Base-by-base conservation (phyloP, 306 rosid genomes). In the Hylodesmum podocarpum region DNA sequence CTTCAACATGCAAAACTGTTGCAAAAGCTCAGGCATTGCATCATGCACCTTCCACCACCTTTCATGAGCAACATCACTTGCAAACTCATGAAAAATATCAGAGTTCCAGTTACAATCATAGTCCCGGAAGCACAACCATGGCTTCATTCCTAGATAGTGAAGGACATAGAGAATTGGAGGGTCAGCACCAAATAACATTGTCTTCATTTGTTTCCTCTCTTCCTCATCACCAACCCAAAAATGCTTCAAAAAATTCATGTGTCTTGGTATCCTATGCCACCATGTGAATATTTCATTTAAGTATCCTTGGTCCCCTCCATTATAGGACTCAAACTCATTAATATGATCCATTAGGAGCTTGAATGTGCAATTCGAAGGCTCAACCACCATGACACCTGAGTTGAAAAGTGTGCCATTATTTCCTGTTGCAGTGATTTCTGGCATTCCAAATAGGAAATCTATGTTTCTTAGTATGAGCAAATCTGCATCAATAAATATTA, bases 161-260 rank as follows among this genome's bases (percentile, higher is more conserved):
- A 89, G 89, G n/a, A 89, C 96, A 24, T 87, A 86, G 2, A 87
- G 84, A 39, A 84, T 54, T 40, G 94, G 87, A 67, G 94, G 96
- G 4, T 61, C 67, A 16, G 92, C 87, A 4, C 89, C 89, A 59
- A 89, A 91, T 2, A 91, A 87, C 54, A 37, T 28, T 2, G 89
- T 87, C 79, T 91, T 91, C 86, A 33, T 89, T 59, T 70, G 72
- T 50, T 86, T 91, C 67, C 78, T 81, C 55, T 86, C 88, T 46
- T 89, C 91, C 18, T 80, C 87, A 53, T 89, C 96, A 10, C 93
- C 96, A 37, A 82, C 33, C 96, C 96, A 89, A 34, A 89, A 89
- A 76, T 91, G 83, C 78, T 91, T 91, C 87, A 91, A 69, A 87
- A 91, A 89, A 58, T 91, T 91, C 93, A 87, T 82, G 81, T 85